Conservation (phyloP, 2,329 filamentous ascomycete species). For the Sporothrix variecibatus region DNA sequence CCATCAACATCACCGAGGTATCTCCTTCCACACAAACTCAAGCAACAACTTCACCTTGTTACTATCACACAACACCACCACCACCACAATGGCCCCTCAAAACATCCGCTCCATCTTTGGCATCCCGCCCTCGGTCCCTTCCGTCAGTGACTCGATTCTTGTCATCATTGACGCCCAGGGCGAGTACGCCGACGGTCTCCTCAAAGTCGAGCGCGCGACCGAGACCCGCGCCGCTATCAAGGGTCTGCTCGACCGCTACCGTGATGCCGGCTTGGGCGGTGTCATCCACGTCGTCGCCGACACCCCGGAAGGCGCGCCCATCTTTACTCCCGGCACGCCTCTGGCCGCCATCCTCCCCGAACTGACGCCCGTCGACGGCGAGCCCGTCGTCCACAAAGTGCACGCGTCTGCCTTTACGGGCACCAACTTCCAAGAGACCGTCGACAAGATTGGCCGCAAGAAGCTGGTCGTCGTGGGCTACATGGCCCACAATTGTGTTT, state of each 20-base stretch:
- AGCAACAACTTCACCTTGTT: no score
- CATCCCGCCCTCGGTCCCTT: conserved; percentile 1
- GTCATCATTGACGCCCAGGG: conserved; percentile 26
- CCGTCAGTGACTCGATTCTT: conserved; percentile 22
- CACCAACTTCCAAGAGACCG: background rate
- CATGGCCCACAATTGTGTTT: conserved; percentile 26
- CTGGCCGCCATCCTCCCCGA: conserved; percentile 21
- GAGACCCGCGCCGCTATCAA: conserved; percentile 24
- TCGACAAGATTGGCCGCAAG: conserved; percentile 21
- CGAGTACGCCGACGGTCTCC: conserved; percentile 24
- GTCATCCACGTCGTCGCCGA: conserved; percentile 26
- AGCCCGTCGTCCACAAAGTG: conserved; percentile 25
- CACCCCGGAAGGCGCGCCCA: conserved; percentile 11
- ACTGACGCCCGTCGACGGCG: conserved; percentile 15
- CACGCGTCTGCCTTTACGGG: conserved; percentile 21
- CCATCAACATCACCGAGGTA: no score
- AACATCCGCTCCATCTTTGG: conserved; percentile 26
- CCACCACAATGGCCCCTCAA: conserved; percentile 13
- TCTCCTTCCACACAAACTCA: background rate
- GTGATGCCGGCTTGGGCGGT: background rate
- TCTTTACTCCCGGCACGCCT: conserved; percentile 26
- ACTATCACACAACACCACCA: background rate
- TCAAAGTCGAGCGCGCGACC: conserved; percentile 5
- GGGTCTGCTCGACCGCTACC: conserved; percentile 23
- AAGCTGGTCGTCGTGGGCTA: conserved; percentile 25